Evolutionary conservation across 192 early-diverging fungal species (phyloP), one percentile per base, ranked within the genome.

Genomic region (Backusella westeae): DNA sequence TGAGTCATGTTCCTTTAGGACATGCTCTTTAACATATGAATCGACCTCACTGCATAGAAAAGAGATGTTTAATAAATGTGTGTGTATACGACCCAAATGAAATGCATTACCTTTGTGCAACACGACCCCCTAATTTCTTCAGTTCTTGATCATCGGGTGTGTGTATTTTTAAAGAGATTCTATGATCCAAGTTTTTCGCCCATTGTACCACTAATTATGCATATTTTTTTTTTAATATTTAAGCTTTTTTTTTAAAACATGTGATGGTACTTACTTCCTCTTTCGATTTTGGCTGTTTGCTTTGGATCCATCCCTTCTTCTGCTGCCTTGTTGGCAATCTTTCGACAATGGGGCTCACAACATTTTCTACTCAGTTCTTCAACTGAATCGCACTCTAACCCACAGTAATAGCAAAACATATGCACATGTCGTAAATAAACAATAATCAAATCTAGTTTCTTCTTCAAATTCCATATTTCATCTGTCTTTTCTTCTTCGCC

Each of bases 331-430:
- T 75, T 49, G 67, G 79, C 35, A 14, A 77, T 44, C n/a, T 75
- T 77, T 14, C 87, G 88, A 68, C 85, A 82, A 68, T 93, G 91
- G 65, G 84, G 82, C 49, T 89, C 79, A 32, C 86, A 84, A 70
- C 94, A 94, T 70, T 93, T 91, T 74, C 96, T 91, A 53, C 78
- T 73, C 84, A 96, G 91, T 85, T 98, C 96, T 82, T 99, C 96
- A 14, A 89, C 77, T 75, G 86, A 92, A 73, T 93, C 91, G 52
- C 92, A 90, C 38, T 96, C 94, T 71, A 90, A 82, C 12, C 93
- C 95, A 75, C 92, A 95, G 87, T 99, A 99, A 86, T 97, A 98
- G 88, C 97, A 97, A 80, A 93, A 99, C 71, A 93, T 87, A 85
- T 98, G 96, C 5, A 97, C 95, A 32, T 90, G 88, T 46, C 96